Percentiles rank a stretch among this genome's conserved stretches.
Evolutionary conservation across 2,329 filamentous ascomycete species (phyloP).

Genomic region (Balansia obtecta): DNA sequence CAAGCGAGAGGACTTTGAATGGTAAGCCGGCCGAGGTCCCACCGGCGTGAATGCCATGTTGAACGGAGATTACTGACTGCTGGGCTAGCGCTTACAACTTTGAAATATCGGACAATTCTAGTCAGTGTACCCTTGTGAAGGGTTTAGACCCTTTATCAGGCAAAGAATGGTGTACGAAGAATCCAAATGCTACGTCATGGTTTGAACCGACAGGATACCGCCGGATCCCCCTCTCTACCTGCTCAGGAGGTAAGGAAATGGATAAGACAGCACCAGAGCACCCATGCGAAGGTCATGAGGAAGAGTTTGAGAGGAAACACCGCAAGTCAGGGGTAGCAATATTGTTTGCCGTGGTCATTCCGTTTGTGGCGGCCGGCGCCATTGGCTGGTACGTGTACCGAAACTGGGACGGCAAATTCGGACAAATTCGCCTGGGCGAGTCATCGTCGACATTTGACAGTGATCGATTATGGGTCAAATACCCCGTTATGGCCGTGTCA

Average conservation of each 20-base stretch:
- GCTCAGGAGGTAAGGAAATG: conserved; percentile 59
- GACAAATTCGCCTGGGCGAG: conserved; percentile 82
- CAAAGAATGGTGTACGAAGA: conserved; percentile 36
- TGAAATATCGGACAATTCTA: conserved; percentile 60
- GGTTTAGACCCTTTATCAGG: conserved; percentile 52
- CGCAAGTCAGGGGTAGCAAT: conserved; percentile 60
- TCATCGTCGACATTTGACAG: conserved; percentile 42
- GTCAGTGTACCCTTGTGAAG: conserved; percentile 63
- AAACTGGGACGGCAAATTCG: conserved; percentile 83
- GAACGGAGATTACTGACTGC: background rate
- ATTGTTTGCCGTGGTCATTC: conserved; percentile 75
- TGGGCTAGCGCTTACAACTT: conserved; percentile 76
- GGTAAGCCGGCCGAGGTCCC: conserved; percentile 35
- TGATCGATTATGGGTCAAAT: conserved; percentile 66
- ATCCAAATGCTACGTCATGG: conserved; percentile 65
- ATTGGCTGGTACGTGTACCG: conserved; percentile 76
- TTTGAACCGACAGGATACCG: conserved; percentile 82
- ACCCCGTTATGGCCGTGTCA: conserved; percentile 64
- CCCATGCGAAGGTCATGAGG: conserved; percentile 65
- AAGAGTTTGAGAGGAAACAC: conserved; percentile 64
- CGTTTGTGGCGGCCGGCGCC: conserved; percentile 56
- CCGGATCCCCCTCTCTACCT: conserved; percentile 80
- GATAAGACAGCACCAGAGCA: conserved; percentile 48
- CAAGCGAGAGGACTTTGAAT: conserved; percentile 80
- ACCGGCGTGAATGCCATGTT: conserved; percentile 14